Conservation (phyloP, 306 rosid species). For the Comarum palustre region DNA sequence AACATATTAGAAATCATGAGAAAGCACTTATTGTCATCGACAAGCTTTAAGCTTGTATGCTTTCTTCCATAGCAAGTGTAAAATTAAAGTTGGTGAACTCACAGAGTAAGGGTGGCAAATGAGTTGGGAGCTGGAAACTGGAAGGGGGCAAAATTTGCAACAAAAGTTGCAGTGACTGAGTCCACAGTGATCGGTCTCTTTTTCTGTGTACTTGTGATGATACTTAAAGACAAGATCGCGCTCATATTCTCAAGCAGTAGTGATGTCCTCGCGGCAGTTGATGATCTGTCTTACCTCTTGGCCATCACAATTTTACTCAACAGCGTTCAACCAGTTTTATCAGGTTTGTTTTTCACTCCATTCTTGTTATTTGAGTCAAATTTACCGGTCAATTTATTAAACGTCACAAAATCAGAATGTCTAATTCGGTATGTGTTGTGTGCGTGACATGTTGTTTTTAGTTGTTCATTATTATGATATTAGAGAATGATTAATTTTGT, state of each 20-base stretch:
- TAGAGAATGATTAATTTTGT: neutral
- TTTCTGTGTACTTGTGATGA: conserved; percentile 39
- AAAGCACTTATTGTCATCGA: neutral
- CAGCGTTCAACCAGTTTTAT: conserved; percentile 62
- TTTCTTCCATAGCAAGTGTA: neutral
- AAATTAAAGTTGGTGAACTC: neutral
- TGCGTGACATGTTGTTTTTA: neutral
- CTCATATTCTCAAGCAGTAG: conserved; percentile 50
- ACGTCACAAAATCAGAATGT: too few relatives aligned
- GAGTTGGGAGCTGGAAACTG: conserved; percentile 75
- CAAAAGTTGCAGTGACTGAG: conserved; percentile 41
- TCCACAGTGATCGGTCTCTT: conserved; percentile 47
- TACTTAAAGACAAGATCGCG: conserved; percentile 38
- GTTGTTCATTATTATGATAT: neutral
- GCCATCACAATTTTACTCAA: conserved; percentile 58
- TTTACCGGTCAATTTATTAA: neutral
- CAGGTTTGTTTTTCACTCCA: conserved; percentile 32
- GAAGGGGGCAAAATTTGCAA: conserved; percentile 61
- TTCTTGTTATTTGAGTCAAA: neutral
- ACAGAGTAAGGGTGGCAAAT: conserved; percentile 69
- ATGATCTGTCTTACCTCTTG: conserved; percentile 42
- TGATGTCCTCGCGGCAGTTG: conserved; percentile 44
- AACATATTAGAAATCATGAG: neutral
- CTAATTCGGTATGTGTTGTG: neutral
- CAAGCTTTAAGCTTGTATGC: neutral